A percentile compares a stretch with the other conserved stretches of the same genome.
These are phyloP conservation scores for Paraphoma chrysanthemicola DNA, from an alignment of 2,329 filamentous ascomycete genomes.

Conservation along the genomic window DNA sequence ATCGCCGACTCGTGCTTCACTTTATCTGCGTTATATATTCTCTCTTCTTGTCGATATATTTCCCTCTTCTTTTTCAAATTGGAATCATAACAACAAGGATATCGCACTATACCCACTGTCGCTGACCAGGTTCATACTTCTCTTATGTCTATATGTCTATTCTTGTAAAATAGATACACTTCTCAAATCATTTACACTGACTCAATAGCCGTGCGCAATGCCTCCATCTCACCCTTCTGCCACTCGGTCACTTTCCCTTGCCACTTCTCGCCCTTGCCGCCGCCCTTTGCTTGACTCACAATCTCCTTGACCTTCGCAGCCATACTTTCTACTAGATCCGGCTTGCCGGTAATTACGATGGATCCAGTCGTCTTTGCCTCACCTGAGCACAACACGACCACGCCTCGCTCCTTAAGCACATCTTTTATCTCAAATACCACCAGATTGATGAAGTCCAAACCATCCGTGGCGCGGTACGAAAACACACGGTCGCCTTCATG, in stretches of 20 bases:
- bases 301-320: conserved; percentile 31
- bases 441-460: conserved; percentile 39
- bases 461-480: conserved; percentile 35
- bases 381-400: conserved; percentile 36
- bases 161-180: background rate
- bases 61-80: background rate
- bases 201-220: conserved; percentile 27
- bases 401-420: conserved; percentile 25
- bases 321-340: conserved; percentile 31
- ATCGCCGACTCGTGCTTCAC: no score
- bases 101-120: background rate
- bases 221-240: conserved; percentile 42
- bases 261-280: conserved; percentile 44
- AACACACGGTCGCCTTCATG: conserved; percentile 22
- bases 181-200: conserved; percentile 3
- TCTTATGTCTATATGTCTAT: background rate
- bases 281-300: conserved; percentile 37
- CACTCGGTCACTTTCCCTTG: conserved; percentile 43
- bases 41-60: background rate
- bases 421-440: conserved; percentile 37
- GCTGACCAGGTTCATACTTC: background rate
- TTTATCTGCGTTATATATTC: background rate
- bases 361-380: conserved; percentile 34
- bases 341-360: conserved; percentile 36
- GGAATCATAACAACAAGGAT: background rate